Evolutionary conservation across 176 grass and related monocot species (phyloP), one percentile per base, ranked within the genome.

Genomic region (Oryza rufipogon): DNA sequence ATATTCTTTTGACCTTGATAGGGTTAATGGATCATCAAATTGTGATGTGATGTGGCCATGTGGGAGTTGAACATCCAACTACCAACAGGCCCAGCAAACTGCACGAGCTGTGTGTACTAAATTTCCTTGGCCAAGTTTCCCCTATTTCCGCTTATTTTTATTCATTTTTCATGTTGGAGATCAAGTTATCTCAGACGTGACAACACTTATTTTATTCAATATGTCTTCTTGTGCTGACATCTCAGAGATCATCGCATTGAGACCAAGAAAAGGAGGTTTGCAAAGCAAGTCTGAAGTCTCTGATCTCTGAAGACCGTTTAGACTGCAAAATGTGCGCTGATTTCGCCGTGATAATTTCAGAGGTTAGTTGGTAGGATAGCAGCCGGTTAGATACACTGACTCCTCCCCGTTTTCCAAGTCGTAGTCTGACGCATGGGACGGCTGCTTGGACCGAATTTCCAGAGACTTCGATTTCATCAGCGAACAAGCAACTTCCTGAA

Each of bases 301-400:
- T 52, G 49, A 52, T 52, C 56, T 28, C 45, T 49, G 13, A 74
- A 49, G 7, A 9, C 26, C 9, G 7, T 23, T 6, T 38, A 46
- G 76, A 9, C 58, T 23, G 58, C 15, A 23, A 5, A 63, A 63
- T 63, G 26, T 65, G 17, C 38, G 60, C 33, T 25, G 69, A 39
- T 54, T 54, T 68, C 14, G 7, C 20, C 30, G 15, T 28, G 39
- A 8, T 17, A 13, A 34, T 75, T 42, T 4, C 76, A 7, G 77
- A 25, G 11, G 45, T 11, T 17, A 34, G 71, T 76, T 32, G 46
- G 78, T 52, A 13, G 28, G 11, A 44, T 66, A 70, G 78, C 85
- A 66, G 45, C 78, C 60, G 56, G 78, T 12, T 16, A 17, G 22
- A 28, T 6, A 38, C 42, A 46, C 33, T 28, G 20, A 41, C 68